phyloP scores from a whole-genome alignment of 345 rosid species.

The Acer campestre region DNA sequence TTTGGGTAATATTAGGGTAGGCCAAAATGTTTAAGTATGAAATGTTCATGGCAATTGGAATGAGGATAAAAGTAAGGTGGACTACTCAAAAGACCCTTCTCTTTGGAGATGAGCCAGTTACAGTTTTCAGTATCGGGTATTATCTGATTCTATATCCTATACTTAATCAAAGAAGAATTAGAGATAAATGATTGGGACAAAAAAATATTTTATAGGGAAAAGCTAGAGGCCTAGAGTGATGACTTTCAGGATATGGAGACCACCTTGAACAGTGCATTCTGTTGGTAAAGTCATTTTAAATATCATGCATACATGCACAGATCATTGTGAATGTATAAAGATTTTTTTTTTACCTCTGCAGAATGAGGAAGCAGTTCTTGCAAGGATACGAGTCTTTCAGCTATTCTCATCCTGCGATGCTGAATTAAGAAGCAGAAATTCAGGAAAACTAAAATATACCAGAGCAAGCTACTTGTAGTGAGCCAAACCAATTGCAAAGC shows the following conservation, averaged over 20 bases:
- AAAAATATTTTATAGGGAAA: background rate
- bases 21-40: no score
- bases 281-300: background rate
- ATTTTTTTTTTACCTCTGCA: slow-evolving; percentile 38
- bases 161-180: no score
- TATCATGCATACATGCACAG: background rate
- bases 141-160: no score
- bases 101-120: no score
- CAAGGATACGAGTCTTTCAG: slow-evolving; percentile 43
- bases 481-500: background rate
- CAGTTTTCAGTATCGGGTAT: no score
- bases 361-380: slow-evolving; percentile 51
- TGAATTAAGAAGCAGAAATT: slow-evolving; percentile 22
- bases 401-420: slow-evolving; percentile 45
- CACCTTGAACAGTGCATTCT: background rate
- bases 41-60: no score
- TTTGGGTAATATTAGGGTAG: no score
- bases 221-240: background rate
- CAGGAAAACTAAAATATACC: background rate
- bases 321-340: background rate
- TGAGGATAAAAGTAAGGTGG: no score
- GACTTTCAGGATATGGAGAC: background rate
- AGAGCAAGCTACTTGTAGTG: background rate
- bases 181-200: no score
- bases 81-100: no score